Evolutionary conservation across 768 basidiomycete genomes (phyloP), one percentile per base, ranked within the genome.

Genomic region (Tulasnella sp.): DNA sequence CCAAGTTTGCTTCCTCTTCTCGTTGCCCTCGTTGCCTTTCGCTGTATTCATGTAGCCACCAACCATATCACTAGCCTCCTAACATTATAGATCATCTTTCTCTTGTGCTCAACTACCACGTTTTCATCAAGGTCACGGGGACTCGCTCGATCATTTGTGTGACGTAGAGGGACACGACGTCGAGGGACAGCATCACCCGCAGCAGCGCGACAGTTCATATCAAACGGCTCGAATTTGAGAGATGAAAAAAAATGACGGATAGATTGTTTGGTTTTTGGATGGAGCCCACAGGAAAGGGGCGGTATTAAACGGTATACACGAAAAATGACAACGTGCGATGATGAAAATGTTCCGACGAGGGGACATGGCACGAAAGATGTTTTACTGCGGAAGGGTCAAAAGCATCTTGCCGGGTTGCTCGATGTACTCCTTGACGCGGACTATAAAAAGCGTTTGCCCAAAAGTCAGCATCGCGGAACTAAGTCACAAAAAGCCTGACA

Each of bases 331-430:
- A 61, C 18, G 20, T n/a, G 23, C 57, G 57, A 61, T 29, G 57
- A n/a, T n/a, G n/a, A n/a, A 61, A 61, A 61, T 61, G 57, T 61
- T 61, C 57, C 57, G 57, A 23, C 29, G 57, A 29, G n/a, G 11
- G 40, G 4, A 26, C 57, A 26, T n/a, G n/a, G 57, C 2, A 61
- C 29, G 57, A 23, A 55, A 16, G 23, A 26, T 23, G 57, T 61
- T 35, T 61, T 61, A 61, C 57, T 61, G 57, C 18, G 57, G 57
- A 71, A 71, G 70, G 16, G 74, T 79, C 40, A 93, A 88, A 48
- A 93, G 86, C 94, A 96, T 96, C 87, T 92, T 93, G 80, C 92
- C 87, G n/a, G 95, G 94, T 85, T 97, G 95, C 84, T 98, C 95
- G 79, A 98, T 88, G 85, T 96, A 96, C 84, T 98, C 93, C 84